Evolutionary conservation across 495 filamentous ascomycete species (phyloP), one percentile per base, ranked within the genome.

Genomic region (Trichocladium uniseriatum): DNA sequence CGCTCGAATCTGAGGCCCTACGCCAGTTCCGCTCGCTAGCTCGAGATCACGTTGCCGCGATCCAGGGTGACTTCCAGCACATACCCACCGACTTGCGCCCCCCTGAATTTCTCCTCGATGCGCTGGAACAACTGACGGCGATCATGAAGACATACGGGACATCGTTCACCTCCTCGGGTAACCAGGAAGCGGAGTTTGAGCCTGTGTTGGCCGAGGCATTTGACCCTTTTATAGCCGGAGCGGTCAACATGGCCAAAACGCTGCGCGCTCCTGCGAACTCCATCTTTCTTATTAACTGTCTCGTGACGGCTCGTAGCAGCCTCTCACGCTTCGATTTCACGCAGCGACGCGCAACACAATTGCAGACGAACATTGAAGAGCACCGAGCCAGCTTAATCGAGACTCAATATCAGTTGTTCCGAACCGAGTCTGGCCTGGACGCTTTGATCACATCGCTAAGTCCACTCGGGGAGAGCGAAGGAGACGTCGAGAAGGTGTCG

Each of bases 261-360:
- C 66, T 91, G 1, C 58, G 64, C 8, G 61, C 76, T 3, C 78
- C 83, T 0, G 70, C 72, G 2, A 69, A 71, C 43, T 76, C 80
- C 43, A 85, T 96, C 45, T 95, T 95, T 67, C 74, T 81, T 22
- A 73, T 89, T 50, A 97, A 97, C 68, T 89, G 87, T 59, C 70
- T 87, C 22, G 65, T 89, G 5, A 75, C 78, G 5, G 78, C 78
- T 0, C 70, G 68, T 43, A 56, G 58, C 14, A 64, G 70, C 0
- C 63, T 89, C 39, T 61, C 69, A 2, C 67, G 65, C 6, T 85
- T 79, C 56, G 59, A 54, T 22, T 87, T 86, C 58, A 79, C 81
- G 1, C 55, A 56, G 29, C 56, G 60, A 2, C 69, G 70, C 14
- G 52, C 68, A 5, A 45, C 53, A 4, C 64, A 72, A 42, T 64